Evolutionary conservation across 1,284 basidiomycete genomes (phyloP).

Genomic region (Psilocybe mexicana): DNA sequence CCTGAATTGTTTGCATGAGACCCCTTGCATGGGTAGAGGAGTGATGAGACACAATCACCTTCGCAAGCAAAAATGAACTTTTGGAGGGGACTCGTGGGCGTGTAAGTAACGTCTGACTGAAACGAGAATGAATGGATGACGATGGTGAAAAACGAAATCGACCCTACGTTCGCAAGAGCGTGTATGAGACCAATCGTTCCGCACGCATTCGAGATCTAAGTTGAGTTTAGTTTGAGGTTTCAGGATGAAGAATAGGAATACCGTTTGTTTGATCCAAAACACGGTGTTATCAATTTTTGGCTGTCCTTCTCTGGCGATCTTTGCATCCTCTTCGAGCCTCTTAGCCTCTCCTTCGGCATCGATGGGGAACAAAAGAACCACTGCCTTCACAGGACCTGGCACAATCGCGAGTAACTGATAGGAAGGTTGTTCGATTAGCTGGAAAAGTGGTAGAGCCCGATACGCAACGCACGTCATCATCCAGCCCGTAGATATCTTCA

Average conservation of each 20-base stretch:
- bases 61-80: conserved; percentile 65
- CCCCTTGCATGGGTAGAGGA: background rate
- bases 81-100: conserved; percentile 56
- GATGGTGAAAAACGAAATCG: background rate
- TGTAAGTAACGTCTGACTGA: conserved; percentile 61
- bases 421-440: background rate
- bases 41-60: conserved; percentile 35
- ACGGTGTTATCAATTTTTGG: conserved; percentile 59
- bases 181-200: conserved; percentile 89
- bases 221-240: background rate
- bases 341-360: conserved; percentile 50
- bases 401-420: conserved; percentile 68
- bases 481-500: conserved; percentile 82
- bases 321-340: conserved; percentile 58
- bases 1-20: conserved; percentile 34
- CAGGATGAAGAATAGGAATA: conserved; percentile 24
- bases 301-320: conserved; percentile 49
- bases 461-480: conserved; percentile 54
- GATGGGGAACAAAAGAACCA: conserved; percentile 82
- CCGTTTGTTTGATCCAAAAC: conserved; percentile 79
- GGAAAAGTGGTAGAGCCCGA: background rate
- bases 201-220: conserved; percentile 83
- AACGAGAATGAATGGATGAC: background rate
- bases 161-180: conserved; percentile 65
- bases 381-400: conserved; percentile 72